Percentiles rank a stretch among this genome's conserved stretches.
Evolutionary conservation across 2,329 filamentous ascomycete genomes (phyloP).

Genomic region (Fusarium annulatum): DNA sequence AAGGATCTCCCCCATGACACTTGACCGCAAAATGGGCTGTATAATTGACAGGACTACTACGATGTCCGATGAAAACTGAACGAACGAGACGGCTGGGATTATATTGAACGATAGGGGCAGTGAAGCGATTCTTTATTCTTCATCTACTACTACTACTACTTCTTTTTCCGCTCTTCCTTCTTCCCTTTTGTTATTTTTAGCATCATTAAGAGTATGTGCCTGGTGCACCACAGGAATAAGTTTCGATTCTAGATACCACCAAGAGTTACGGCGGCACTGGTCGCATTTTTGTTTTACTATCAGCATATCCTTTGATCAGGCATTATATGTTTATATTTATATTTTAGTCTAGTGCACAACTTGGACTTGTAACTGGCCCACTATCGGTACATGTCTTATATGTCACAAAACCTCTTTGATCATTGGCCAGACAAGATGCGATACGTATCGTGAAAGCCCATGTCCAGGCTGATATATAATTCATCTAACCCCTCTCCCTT

Average conservation of each 20-base stretch:
- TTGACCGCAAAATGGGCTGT: not conserved
- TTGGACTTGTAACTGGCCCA: not conserved
- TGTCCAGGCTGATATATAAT: not conserved
- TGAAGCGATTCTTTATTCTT: conserved; percentile 4
- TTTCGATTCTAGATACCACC: conserved; percentile 41
- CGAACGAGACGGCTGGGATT: conserved; percentile 16
- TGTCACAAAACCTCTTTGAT: not conserved
- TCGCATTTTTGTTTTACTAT: conserved; percentile 21
- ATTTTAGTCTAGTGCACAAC: not conserved
- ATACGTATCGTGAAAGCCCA: not conserved
- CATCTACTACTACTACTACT: not conserved
- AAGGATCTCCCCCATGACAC: conserved; percentile 16
- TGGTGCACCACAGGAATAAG: conserved; percentile 24
- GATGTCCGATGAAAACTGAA: conserved; percentile 6
- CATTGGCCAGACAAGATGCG: not conserved
- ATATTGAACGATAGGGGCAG: conserved; percentile 14
- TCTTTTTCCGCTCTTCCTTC: conserved; percentile 10
- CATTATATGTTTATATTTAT: conserved; percentile 2
- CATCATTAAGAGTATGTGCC: conserved; percentile 33
- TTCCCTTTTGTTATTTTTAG: conserved; percentile 15
- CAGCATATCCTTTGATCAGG: conserved; percentile 14
- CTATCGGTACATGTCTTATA: not conserved
- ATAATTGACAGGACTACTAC: not conserved
- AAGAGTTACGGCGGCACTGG: conserved; percentile 26
- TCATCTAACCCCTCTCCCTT: not conserved